Conservation (phyloP, 2,329 filamentous ascomycete genomes). For the Phyllosticta capitalensis region DNA sequence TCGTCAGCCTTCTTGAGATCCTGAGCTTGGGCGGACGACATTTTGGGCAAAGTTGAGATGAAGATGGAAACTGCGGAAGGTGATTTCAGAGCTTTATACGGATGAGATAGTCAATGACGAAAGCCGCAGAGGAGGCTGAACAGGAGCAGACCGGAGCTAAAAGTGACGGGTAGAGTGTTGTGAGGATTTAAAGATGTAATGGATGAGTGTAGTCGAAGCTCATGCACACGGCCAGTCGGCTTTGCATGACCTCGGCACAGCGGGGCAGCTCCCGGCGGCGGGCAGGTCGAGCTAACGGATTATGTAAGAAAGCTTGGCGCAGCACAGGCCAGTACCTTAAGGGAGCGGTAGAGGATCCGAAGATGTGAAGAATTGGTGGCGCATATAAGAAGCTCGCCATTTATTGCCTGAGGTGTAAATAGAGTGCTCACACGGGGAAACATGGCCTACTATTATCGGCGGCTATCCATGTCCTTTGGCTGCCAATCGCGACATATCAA, state of each 20-base stretch:
- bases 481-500: no score
- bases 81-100: background rate
- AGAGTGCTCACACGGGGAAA: constrained; percentile 14
- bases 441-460: no score
- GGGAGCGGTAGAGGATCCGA: no score
- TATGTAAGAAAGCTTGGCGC: constrained; percentile 12
- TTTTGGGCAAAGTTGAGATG: background rate
- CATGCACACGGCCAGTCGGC: background rate
- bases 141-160: background rate
- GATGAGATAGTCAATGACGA: background rate
- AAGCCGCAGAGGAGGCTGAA: background rate
- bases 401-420: constrained; percentile 15
- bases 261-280: no score
- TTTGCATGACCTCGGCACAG: background rate
- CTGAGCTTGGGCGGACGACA: constrained; percentile 9
- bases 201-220: background rate
- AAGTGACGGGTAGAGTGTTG: no score
- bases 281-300: no score
- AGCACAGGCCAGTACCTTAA: constrained; percentile 20
- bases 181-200: background rate
- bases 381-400: background rate
- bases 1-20: constrained; percentile 9
- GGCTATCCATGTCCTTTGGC: no score
- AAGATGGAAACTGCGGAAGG: background rate
- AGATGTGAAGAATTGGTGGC: constrained; percentile 13